These are phyloP conservation scores for Diaporthe ilicicola DNA, from an alignment of 2,329 filamentous ascomycete genomes.

Conservation along the genomic window DNA sequence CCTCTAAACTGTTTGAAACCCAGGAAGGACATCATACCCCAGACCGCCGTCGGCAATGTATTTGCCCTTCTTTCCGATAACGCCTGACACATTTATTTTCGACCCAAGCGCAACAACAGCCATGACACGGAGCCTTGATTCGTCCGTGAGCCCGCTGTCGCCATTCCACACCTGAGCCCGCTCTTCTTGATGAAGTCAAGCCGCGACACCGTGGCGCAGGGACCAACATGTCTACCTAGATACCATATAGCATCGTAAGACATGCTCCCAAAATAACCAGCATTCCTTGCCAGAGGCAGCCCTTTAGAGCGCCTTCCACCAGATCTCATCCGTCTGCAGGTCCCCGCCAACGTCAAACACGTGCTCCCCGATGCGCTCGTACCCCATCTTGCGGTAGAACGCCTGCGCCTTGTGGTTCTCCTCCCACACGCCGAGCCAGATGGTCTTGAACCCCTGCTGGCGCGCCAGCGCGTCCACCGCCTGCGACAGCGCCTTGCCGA, in stretches of 20 bases:
- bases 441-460: conserved; percentile 46
- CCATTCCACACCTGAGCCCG: no score
- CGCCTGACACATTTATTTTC: not conserved
- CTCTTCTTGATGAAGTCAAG: not conserved
- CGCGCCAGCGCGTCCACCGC: conserved; percentile 45
- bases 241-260: not conserved
- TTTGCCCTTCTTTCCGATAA: not conserved
- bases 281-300: not conserved
- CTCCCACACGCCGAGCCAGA: conserved; percentile 60
- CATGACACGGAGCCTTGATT: not conserved
- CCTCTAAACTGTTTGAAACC: not conserved
- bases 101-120: not conserved
- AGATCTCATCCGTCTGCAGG: conserved; percentile 52
- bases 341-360: conserved; percentile 51
- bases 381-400: conserved; percentile 53
- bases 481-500: conserved; percentile 46
- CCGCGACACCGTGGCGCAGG: no score
- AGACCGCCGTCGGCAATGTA: not conserved
- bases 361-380: conserved; percentile 48
- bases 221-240: not conserved
- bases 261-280: not conserved
- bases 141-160: not conserved
- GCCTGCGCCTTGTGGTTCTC: conserved; percentile 50
- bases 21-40: not conserved
- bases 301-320: conserved; percentile 39